Evolutionary conservation across 768 basidiomycete species (phyloP).

Genomic region (Calocybe indica): DNA sequence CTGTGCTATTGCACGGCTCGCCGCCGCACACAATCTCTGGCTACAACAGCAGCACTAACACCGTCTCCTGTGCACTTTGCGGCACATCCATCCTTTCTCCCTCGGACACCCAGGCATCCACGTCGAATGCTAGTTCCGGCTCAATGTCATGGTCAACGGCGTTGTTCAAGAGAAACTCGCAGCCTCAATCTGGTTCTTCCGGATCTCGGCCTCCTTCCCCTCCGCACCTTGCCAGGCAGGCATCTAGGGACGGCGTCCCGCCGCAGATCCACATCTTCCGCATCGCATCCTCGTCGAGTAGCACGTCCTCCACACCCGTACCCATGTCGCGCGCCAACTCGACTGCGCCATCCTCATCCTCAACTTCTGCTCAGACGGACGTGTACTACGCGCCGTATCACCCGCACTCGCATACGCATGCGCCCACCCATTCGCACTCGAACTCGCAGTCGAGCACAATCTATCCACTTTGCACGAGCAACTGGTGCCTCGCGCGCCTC

Average conservation of each 20-base stretch:
- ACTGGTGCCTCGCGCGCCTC: slow-evolving; percentile 84
- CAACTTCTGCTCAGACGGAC: slow-evolving; percentile 14
- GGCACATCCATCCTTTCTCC: slow-evolving; percentile 51
- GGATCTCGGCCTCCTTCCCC: slow-evolving; percentile 26
- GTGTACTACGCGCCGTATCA: neutral
- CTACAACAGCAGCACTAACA: slow-evolving; percentile 34
- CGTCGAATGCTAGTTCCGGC: slow-evolving; percentile 27
- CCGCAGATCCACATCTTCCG: slow-evolving; percentile 67
- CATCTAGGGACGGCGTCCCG: slow-evolving; percentile 21
- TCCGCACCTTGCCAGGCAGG: slow-evolving; percentile 15
- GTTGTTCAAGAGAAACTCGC: slow-evolving; percentile 46
- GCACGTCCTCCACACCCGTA: slow-evolving; percentile 27
- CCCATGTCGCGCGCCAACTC: slow-evolving; percentile 15
- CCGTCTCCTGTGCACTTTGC: slow-evolving; percentile 76
- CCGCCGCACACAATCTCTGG: slow-evolving; percentile 39
- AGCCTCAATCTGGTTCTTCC: slow-evolving; percentile 20
- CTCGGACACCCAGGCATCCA: slow-evolving; percentile 17
- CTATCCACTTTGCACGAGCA: slow-evolving; percentile 76
- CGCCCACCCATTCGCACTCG: slow-evolving; percentile 14
- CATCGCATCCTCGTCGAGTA: slow-evolving; percentile 32
- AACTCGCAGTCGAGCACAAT: slow-evolving; percentile 35
- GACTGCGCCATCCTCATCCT: slow-evolving; percentile 12
- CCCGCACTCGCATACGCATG: slow-evolving; percentile 18
- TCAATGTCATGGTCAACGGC: slow-evolving; percentile 47
- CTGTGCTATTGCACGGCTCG: slow-evolving; percentile 51